Evolutionary conservation across 2,329 filamentous ascomycete genomes (phyloP).

Genomic region (Cordyceps militaris): DNA sequence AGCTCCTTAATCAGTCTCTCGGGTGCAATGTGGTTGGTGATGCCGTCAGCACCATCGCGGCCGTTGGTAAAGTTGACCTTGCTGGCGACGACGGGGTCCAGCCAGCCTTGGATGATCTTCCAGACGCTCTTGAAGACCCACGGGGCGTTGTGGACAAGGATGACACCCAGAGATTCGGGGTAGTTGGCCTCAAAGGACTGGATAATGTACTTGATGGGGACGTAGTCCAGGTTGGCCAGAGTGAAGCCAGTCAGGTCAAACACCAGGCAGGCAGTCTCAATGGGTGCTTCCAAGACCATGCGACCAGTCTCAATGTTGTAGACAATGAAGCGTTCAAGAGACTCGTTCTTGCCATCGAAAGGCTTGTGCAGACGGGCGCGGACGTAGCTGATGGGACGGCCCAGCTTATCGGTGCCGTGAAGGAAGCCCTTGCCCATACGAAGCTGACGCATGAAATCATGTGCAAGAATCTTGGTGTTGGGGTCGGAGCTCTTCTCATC

Average conservation of each 20-base stretch:
- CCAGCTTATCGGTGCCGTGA: constrained; percentile 28
- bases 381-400: constrained; percentile 31
- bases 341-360: constrained; percentile 25
- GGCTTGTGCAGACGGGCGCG: constrained; percentile 28
- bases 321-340: constrained; percentile 31
- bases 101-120: constrained; percentile 68
- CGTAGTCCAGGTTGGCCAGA: constrained; percentile 69
- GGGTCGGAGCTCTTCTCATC: constrained; percentile 21
- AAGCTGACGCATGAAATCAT: constrained; percentile 30
- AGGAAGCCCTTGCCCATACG: constrained; percentile 32
- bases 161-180: constrained; percentile 62
- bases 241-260: constrained; percentile 69
- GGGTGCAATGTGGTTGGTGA: constrained; percentile 39
- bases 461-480: constrained; percentile 3
- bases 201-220: constrained; percentile 71
- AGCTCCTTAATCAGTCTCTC: constrained; percentile 41
- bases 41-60: constrained; percentile 53
- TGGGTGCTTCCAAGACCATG: constrained; percentile 14
- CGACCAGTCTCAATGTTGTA: constrained; percentile 31
- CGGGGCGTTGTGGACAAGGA: constrained; percentile 68
- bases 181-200: constrained; percentile 75
- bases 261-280: constrained; percentile 37
- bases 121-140: constrained; percentile 55
- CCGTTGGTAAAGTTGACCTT: constrained; percentile 66
- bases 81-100: constrained; percentile 65